Base-by-base conservation (phyloP, 176 grass and related monocot genomes). In the Eragrostis curvula region DNA sequence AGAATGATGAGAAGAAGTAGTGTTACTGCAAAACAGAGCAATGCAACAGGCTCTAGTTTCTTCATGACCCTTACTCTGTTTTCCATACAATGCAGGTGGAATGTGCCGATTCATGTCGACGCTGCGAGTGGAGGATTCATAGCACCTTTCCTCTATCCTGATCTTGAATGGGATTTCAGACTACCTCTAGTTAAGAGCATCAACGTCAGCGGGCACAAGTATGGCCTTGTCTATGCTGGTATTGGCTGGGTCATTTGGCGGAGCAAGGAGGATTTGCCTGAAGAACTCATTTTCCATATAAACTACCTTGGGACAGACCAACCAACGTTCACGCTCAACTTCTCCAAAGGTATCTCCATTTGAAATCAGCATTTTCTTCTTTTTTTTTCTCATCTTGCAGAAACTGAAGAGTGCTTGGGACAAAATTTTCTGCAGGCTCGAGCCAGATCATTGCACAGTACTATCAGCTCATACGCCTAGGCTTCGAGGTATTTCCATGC, bases 371-470 rank as follows among this genome's bases (percentile, higher is more conserved):
- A 8, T n/a, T 74, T n/a, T n/a, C n/a, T n/a, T n/a, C 7, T 9
- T 44, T 81, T 28, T 27, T 17, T 66, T 12, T 65, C 7, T 40
- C 17, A 51, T 70, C 6, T 30, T 73, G 14, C 68, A 55, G 8
- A 13, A 10, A 42, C 7, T 39, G 51, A 5, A 61, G 41, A 24
- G 18, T 5, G 8, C 7, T 55, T 57, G 25, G 6, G 0, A 61
- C 24, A 9, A 27, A 20, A 23, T 39, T 68, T 57, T 57, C 58
- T 78, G 16, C 81, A 94, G 93, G 93, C 58, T 88, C 93, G 8
- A 92, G 93, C 74, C 90, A 92, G 67, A 96, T 96, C 52, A 96
- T 96, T 73, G 93, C 90, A 0, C 93, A 96, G 24, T 96, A 96
- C 83, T 96, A 92, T 25, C 93, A 96, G 20, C 91, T 96, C 28